Conservation (phyloP, 225 moss, liverwort and hornwort genomes). For the Takakia lepidozioides region DNA sequence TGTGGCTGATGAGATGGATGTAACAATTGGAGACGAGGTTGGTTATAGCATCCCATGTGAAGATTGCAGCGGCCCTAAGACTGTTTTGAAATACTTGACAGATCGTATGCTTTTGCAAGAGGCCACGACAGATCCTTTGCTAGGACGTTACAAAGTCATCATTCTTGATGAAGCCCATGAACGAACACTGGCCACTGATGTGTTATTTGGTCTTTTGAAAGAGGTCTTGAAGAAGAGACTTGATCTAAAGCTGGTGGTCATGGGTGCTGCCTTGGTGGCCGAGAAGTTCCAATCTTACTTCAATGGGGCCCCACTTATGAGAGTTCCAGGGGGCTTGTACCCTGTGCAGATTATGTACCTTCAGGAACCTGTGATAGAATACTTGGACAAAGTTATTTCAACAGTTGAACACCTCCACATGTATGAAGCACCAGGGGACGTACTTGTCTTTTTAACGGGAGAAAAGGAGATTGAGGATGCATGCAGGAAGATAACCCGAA, state of each 20-base stretch:
- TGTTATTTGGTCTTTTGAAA: constrained; percentile 88
- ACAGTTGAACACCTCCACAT: constrained; percentile 53
- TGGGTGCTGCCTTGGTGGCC: no score
- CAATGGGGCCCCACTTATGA: constrained; percentile 49
- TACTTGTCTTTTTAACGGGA: constrained; percentile 47
- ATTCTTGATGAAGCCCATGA: constrained; percentile 70
- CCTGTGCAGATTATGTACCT: constrained; percentile 55
- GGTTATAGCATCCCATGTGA: no score
- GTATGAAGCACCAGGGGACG: constrained; percentile 39
- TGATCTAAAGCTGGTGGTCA: no score
- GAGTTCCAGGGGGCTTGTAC: constrained; percentile 45
- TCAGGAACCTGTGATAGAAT: constrained; percentile 48
- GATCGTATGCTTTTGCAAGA: no score
- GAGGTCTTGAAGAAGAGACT: constrained; percentile 71
- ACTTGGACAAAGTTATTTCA: constrained; percentile 46
- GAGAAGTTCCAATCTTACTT: constrained; percentile 58
- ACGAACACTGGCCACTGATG: constrained; percentile 90
- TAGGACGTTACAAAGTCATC: constrained; percentile 41
- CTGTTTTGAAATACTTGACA: no score
- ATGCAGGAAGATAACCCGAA: constrained; percentile 43
- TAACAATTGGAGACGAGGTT: no score
- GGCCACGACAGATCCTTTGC: constrained; percentile 78
- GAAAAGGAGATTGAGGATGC: constrained; percentile 61
- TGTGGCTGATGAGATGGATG: no score
- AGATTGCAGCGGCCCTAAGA: no score